These are phyloP conservation scores for Baorangia bicolor DNA, from an alignment of 768 basidiomycete genomes.

Conservation along the genomic window DNA sequence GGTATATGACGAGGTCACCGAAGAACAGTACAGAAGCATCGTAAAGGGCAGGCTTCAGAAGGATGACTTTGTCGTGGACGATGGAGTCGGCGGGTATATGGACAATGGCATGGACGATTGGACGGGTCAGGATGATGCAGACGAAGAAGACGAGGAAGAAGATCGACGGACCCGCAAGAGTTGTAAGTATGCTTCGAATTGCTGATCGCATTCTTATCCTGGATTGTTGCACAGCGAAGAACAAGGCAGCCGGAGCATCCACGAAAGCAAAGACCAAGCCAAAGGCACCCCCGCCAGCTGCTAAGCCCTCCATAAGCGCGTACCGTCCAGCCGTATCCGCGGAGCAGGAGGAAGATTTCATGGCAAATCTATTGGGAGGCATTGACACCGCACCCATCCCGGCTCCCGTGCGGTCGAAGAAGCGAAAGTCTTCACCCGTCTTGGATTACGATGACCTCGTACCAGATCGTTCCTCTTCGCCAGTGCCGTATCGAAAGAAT, in stretches of 20 bases:
- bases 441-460: slow-evolving; percentile 36
- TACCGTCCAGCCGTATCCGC: slow-evolving; percentile 77
- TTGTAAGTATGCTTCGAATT: slow-evolving; percentile 29
- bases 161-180: slow-evolving; percentile 38
- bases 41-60: slow-evolving; percentile 78
- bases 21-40: slow-evolving; percentile 84
- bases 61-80: slow-evolving; percentile 96
- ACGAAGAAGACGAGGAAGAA: slow-evolving; percentile 51
- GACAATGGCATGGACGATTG: slow-evolving; percentile 98
- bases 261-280: slow-evolving; percentile 39
- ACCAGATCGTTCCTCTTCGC: slow-evolving; percentile 38
- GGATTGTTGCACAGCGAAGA: slow-evolving; percentile 27
- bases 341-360: slow-evolving; percentile 86
- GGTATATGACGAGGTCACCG: slow-evolving; percentile 88
- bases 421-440: slow-evolving; percentile 64
- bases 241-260: slow-evolving; percentile 18
- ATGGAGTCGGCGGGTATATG: slow-evolving; percentile 86
- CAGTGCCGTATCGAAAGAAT: slow-evolving; percentile 36
- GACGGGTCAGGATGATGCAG: slow-evolving; percentile 57
- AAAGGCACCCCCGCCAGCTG: slow-evolving; percentile 49
- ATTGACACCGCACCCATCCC: slow-evolving; percentile 56
- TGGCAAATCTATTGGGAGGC: slow-evolving; percentile 74
- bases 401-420: slow-evolving; percentile 43
- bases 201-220: neutral
- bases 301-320: slow-evolving; percentile 66